Percentiles rank a stretch among this genome's conserved stretches.
These are phyloP conservation scores for Komagataella pastoris DNA, from an alignment of 805 yeast genomes.

Conservation along the genomic window DNA sequence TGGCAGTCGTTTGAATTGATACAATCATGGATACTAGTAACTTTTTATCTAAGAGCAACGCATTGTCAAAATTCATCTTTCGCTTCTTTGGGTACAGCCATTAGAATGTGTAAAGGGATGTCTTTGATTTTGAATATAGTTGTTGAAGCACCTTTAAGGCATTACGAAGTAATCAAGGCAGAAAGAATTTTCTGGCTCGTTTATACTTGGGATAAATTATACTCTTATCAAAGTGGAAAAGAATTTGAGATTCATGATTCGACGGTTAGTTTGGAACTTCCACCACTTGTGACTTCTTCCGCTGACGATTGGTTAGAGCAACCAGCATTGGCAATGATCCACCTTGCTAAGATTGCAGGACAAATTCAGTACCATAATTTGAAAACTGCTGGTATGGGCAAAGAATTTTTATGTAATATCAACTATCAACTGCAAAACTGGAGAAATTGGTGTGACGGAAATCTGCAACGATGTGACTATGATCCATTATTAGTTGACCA, in stretches of 20 bases:
- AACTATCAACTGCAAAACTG: not conserved
- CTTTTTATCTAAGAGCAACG: constrained; percentile 21
- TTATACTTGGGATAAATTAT: not conserved
- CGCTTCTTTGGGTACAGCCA: not conserved
- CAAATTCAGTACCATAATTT: not conserved
- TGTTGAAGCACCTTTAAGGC: not conserved
- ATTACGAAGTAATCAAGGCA: not conserved
- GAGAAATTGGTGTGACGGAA: not conserved
- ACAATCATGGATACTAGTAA: constrained; percentile 28
- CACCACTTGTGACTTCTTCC: not conserved
- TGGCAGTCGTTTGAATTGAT: constrained; percentile 39
- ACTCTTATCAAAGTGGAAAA: not conserved
- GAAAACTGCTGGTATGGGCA: not conserved
- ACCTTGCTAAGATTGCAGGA: not conserved
- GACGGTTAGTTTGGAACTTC: not conserved
- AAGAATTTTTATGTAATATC: not conserved
- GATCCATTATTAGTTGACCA: not conserved
- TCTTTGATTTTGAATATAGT: not conserved
- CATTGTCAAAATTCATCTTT: not conserved
- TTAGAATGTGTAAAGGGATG: not conserved
- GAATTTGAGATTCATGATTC: constrained; percentile 14
- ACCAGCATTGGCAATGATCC: not conserved
- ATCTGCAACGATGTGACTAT: not conserved
- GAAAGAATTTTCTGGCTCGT: not conserved
- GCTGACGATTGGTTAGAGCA: not conserved